Evolutionary conservation across 2,329 filamentous ascomycete species (phyloP), one percentile per base, ranked within the genome.

Genomic region (Colletotrichum tofieldiae): DNA sequence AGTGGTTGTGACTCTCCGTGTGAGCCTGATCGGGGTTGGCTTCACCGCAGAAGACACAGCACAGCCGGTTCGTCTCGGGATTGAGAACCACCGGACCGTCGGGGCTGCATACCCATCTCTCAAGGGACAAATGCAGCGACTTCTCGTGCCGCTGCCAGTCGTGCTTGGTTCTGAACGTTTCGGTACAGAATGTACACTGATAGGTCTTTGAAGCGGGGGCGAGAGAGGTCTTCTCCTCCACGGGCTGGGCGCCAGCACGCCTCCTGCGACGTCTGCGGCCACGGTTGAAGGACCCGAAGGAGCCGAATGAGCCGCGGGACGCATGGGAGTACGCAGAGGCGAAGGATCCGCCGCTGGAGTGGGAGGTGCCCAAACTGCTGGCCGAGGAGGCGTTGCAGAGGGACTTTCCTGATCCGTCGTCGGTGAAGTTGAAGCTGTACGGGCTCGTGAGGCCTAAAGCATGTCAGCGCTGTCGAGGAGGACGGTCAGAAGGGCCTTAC

Each of bases 141-240:
- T 92, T 92, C 77, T 94, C 92, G 78, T 94, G 92, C 71, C 92
- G 85, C 76, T 92, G 90, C 90, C 90, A 92, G 79, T 92, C 90
- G 76, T 92, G 89, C 78, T 92, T 92, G 4, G 90, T 92, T 75
- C 90, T 85, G 80, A 92, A 92, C 0, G 89, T 91, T 75, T 92
- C 90, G 8, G 90, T 92, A 79, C 90, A 92, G 84, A 92, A 92
- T 73, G 90, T 92, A 79, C 90, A 92, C 79, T 92, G 90, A 79
- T 88, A 91, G 2, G 88, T 89, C 77, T 89, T 89, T 70, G 87
- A 82, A 2, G 86, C 87, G 4, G 82, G 81, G 14, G 76, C 75
- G 2, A 87, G 79, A 9, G 78, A 75, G 0, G 78, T 79, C 59
- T 78, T 79, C 18, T 85, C 83, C 1, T 83, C 82, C 1, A 74